Evolutionary conservation across 2,329 filamentous ascomycete genomes (phyloP).

Genomic region (Penicillium sp.): DNA sequence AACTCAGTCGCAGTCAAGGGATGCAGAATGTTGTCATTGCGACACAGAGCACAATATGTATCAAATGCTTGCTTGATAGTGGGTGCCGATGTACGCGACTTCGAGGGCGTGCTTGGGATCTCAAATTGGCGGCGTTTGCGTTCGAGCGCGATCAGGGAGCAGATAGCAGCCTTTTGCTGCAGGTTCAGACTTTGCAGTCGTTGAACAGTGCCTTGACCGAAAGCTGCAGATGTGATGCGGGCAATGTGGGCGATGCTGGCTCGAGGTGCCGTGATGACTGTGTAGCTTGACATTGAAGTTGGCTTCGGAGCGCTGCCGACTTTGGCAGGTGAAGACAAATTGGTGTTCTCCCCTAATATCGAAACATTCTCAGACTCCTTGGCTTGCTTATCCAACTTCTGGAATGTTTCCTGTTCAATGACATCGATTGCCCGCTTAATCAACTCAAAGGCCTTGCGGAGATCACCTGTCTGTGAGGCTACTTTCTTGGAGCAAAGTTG

Average conservation of each 20-base stretch:
- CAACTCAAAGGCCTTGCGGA: slow-evolving; percentile 92
- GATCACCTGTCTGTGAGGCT: slow-evolving; percentile 81
- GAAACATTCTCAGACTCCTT: slow-evolving; percentile 54
- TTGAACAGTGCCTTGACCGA: slow-evolving; percentile 79
- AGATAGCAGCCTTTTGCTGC: slow-evolving; percentile 91
- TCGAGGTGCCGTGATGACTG: slow-evolving; percentile 70
- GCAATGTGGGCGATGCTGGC: slow-evolving; percentile 86
- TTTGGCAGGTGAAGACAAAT: slow-evolving; percentile 50
- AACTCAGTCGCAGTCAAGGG: slow-evolving; percentile 88
- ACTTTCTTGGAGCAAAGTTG: slow-evolving; percentile 92
- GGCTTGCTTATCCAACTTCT: slow-evolving; percentile 58
- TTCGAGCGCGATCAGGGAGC: slow-evolving; percentile 78
- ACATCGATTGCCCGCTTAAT: slow-evolving; percentile 81
- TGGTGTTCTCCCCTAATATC: slow-evolving; percentile 71
- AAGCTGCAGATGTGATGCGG: slow-evolving; percentile 77
- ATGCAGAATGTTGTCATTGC: slow-evolving; percentile 76
- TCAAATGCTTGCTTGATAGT: slow-evolving; percentile 77
- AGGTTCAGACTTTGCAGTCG: slow-evolving; percentile 80
- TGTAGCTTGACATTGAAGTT: slow-evolving; percentile 47
- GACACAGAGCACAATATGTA: slow-evolving; percentile 74
- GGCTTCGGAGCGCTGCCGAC: slow-evolving; percentile 33
- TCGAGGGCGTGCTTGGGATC: slow-evolving; percentile 50
- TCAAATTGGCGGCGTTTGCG: slow-evolving; percentile 51
- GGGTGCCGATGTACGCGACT: slow-evolving; percentile 53
- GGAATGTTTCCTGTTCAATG: slow-evolving; percentile 72